These are phyloP conservation scores for Termitomyces titanicus DNA, from an alignment of 768 basidiomycete genomes.

Conservation along the genomic window DNA sequence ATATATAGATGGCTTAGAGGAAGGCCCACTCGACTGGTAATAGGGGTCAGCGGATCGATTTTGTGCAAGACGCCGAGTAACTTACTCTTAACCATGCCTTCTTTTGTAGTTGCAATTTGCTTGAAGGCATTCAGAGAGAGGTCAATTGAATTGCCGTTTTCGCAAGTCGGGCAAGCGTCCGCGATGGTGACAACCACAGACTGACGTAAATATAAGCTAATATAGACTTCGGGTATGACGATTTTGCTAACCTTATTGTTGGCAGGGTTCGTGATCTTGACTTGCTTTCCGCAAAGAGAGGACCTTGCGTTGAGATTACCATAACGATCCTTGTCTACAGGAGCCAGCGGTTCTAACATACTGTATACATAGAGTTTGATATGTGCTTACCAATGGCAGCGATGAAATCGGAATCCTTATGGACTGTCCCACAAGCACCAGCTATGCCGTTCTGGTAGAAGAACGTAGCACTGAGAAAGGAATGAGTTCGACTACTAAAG, in stretches of 20 bases:
- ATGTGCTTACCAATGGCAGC: conserved; percentile 58
- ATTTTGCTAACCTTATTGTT: conserved; percentile 42
- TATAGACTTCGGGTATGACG: not conserved
- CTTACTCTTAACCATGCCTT: conserved; percentile 60
- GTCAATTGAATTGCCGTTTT: conserved; percentile 64
- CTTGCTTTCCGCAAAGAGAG: conserved; percentile 58
- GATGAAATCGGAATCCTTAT: conserved; percentile 54
- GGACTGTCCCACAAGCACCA: conserved; percentile 73
- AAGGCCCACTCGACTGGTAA: conserved; percentile 35
- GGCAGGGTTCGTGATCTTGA: conserved; percentile 59
- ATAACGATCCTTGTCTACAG: conserved; percentile 48
- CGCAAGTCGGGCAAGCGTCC: conserved; percentile 82
- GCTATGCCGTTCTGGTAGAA: conserved; percentile 69
- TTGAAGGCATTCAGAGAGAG: conserved; percentile 69
- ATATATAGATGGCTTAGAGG: conserved; percentile 20
- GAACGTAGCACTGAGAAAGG: conserved; percentile 50
- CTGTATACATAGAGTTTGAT: not conserved
- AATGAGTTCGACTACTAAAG: not conserved
- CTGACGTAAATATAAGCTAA: conserved; percentile 15
- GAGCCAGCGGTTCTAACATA: not conserved
- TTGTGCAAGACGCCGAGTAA: conserved; percentile 13
- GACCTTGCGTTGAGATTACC: conserved; percentile 45
- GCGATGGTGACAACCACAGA: conserved; percentile 63
- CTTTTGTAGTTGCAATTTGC: conserved; percentile 40
- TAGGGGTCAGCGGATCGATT: not conserved